These are phyloP conservation scores for Xylariaceae sp. DNA, from an alignment of 2,329 filamentous ascomycete genomes.

Conservation along the genomic window DNA sequence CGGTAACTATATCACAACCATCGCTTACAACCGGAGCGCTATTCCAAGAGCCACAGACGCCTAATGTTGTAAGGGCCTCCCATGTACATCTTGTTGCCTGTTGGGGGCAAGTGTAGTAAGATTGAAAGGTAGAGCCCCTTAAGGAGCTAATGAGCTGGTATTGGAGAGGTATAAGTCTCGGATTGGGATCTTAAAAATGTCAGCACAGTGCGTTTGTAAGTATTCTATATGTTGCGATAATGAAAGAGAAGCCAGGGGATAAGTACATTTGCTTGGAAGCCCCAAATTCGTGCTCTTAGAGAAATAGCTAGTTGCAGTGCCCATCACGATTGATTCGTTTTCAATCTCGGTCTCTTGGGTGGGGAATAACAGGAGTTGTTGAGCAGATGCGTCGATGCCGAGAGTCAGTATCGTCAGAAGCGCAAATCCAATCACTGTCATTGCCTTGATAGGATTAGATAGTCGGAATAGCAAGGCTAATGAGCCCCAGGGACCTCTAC, in stretches of 20 bases:
- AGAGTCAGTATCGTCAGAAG: constrained; percentile 30
- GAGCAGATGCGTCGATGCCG: constrained; percentile 29
- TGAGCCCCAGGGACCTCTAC: constrained; percentile 34
- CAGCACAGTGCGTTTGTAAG: background rate
- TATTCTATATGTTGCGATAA: background rate
- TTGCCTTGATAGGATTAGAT: background rate
- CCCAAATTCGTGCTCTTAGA: constrained; percentile 17
- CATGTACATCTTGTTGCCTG: constrained; percentile 20
- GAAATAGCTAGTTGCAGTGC: constrained; percentile 14
- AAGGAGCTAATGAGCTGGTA: constrained; percentile 19
- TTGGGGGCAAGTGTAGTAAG: constrained; percentile 22
- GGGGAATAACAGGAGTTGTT: constrained; percentile 29
- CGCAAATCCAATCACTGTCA: constrained; percentile 18
- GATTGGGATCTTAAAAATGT: constrained; percentile 13
- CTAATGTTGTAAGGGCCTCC: constrained; percentile 22
- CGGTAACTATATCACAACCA: constrained; percentile 3
- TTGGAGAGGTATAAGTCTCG: constrained; percentile 15
- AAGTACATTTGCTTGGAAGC: background rate
- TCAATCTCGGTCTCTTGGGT: constrained; percentile 9
- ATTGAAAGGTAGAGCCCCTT: constrained; percentile 16
- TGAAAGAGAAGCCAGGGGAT: background rate
- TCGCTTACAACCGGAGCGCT: constrained; percentile 12
- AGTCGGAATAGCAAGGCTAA: constrained; percentile 18
- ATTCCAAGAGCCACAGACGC: constrained; percentile 19
- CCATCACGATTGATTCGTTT: constrained; percentile 17